Conservation (phyloP, 371 early-diverging fungal genomes). For the Mortierella sp. region DNA sequence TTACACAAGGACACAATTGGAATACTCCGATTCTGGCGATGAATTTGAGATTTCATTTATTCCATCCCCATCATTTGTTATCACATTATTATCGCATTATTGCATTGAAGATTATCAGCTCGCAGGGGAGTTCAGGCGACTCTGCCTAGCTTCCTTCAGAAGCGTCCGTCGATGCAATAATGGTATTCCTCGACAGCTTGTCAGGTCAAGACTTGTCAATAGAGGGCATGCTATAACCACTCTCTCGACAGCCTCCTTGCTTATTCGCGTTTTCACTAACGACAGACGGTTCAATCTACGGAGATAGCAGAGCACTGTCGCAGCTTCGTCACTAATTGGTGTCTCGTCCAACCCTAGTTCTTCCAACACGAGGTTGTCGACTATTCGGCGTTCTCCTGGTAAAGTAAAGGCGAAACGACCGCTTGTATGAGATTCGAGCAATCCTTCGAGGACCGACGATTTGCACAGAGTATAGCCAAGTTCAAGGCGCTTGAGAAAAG, state of each 20-base stretch:
- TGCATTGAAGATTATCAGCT: not conserved
- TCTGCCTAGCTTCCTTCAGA: conserved; percentile 22
- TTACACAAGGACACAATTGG: too few relatives aligned
- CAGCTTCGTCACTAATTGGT: conserved; percentile 17
- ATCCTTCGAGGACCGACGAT: conserved; percentile 13
- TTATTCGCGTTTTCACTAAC: conserved; percentile 29
- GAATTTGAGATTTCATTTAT: not conserved
- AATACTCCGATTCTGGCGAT: not conserved
- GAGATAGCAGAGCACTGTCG: conserved; percentile 15
- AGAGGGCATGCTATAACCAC: conserved; percentile 17
- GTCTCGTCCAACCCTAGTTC: conserved; percentile 45
- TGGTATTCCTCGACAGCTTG: conserved; percentile 41
- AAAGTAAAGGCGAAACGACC: not conserved
- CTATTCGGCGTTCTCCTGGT: not conserved
- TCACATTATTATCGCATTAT: too few relatives aligned
- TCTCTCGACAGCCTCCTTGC: conserved; percentile 29
- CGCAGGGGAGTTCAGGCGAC: not conserved
- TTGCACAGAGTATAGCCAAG: conserved; percentile 35
- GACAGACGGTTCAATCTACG: conserved; percentile 34
- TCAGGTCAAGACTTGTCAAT: conserved; percentile 36
- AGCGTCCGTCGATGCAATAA: conserved; percentile 33
- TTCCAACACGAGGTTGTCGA: conserved; percentile 22
- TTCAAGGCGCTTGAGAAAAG: conserved; percentile 32
- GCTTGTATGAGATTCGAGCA: conserved; percentile 6
- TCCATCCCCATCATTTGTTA: not conserved